Evolutionary conservation across 192 early-diverging fungal species (phyloP).

Genomic region (Coemansia sp.): DNA sequence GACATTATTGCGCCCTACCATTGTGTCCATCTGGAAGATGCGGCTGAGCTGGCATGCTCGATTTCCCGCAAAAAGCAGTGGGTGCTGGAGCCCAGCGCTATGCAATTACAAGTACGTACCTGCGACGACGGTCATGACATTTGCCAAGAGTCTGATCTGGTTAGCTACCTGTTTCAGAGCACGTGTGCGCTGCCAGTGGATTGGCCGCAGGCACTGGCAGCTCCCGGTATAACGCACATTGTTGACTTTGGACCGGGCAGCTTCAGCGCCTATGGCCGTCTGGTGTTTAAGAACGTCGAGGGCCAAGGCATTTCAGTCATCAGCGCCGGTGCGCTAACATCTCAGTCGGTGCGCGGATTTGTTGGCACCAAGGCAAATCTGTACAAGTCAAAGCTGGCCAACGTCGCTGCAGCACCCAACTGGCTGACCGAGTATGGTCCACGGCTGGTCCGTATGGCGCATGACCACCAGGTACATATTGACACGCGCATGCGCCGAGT

Average conservation of each 20-base stretch:
- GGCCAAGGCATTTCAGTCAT: conserved; percentile 72
- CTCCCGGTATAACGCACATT: conserved; percentile 70
- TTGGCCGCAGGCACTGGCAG: conserved; percentile 61
- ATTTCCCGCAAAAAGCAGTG: conserved; percentile 24
- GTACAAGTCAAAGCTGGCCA: conserved; percentile 63
- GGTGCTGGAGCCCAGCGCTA: conserved; percentile 10
- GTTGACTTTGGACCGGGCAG: conserved; percentile 94
- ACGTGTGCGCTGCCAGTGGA: conserved; percentile 62
- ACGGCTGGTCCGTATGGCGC: conserved; percentile 63
- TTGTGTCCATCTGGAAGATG: conserved; percentile 7
- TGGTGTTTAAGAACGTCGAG: conserved; percentile 85
- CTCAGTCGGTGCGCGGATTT: conserved; percentile 41
- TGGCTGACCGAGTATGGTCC: conserved; percentile 86
- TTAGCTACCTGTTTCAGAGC: conserved; percentile 62
- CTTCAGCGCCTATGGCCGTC: conserved; percentile 74
- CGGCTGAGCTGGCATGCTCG: not conserved
- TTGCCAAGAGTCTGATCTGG: conserved; percentile 56
- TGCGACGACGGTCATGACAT: conserved; percentile 83
- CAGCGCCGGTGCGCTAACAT: conserved; percentile 14
- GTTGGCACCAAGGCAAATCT: conserved; percentile 74
- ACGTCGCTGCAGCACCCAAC: conserved; percentile 74
- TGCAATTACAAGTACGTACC: conserved; percentile 66
- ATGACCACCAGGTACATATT: conserved; percentile 65
- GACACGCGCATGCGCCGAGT: conserved; percentile 86
- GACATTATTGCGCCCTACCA: conserved; percentile 84